Conservation (phyloP, 1,139 yeast genomes). For the Geotrichum carabidarum region DNA sequence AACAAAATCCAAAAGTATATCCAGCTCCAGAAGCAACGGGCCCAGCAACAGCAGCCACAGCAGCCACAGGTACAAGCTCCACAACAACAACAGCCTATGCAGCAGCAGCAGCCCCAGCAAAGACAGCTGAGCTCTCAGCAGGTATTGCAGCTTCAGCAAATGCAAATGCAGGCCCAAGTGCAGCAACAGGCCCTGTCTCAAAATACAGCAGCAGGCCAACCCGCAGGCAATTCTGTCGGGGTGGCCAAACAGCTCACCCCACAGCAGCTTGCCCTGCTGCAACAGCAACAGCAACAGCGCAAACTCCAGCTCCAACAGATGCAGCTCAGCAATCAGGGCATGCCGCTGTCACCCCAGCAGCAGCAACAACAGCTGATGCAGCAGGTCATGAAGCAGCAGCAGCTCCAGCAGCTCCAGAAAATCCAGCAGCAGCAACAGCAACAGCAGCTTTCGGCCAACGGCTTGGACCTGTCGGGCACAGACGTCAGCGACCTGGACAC, state of each 20-base stretch:
- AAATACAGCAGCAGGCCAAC: not conserved
- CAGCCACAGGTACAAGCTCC: constrained; percentile 20
- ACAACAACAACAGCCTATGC: constrained; percentile 25
- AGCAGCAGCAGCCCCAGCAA: constrained; percentile 28
- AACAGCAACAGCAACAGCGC: constrained; percentile 9
- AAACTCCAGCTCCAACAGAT: constrained; percentile 1
- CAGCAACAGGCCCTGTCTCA: constrained; percentile 13
- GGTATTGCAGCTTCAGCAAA: constrained; percentile 22
- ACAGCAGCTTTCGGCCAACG: not conserved
- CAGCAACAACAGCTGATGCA: constrained; percentile 10
- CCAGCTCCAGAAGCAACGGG: constrained; percentile 30
- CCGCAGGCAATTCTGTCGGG: not conserved
- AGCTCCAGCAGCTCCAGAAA: not conserved
- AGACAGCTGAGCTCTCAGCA: constrained; percentile 25
- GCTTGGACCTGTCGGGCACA: not conserved
- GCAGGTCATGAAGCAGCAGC: constrained; percentile 6
- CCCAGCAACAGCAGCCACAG: constrained; percentile 33
- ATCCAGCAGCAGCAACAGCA: constrained; percentile 12
- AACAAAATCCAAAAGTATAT: constrained; percentile 53
- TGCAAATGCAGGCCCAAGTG: constrained; percentile 20
- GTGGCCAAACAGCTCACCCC: not conserved
- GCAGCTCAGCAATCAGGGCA: constrained; percentile 6
- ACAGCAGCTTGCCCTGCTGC: not conserved
- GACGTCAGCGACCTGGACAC: not conserved
- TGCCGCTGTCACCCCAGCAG: constrained; percentile 9